Evolutionary conservation across 2,329 filamentous ascomycete species (phyloP).

Genomic region (Phialophora verrucosa): DNA sequence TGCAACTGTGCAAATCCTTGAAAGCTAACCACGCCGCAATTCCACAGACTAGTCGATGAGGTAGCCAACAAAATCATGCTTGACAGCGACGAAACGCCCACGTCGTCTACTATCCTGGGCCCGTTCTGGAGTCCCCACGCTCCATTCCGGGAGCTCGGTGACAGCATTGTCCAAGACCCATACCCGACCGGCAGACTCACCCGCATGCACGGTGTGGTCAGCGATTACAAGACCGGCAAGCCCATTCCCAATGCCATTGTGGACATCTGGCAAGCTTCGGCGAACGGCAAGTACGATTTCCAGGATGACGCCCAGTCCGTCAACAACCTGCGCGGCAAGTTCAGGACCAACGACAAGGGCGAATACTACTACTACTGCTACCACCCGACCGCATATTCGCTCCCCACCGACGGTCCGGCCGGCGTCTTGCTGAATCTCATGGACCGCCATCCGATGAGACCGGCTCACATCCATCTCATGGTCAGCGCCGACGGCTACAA

Average conservation of each 20-base stretch:
- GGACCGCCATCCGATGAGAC: slow-evolving; percentile 65
- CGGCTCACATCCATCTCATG: slow-evolving; percentile 67
- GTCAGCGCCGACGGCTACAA: slow-evolving; percentile 62
- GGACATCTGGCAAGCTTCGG: slow-evolving; percentile 78
- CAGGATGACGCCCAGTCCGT: slow-evolving; percentile 72
- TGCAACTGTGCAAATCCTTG: not conserved
- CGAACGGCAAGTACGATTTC: slow-evolving; percentile 78
- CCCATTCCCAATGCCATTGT: slow-evolving; percentile 72
- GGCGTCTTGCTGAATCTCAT: slow-evolving; percentile 59
- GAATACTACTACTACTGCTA: slow-evolving; percentile 77
- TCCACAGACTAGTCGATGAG: slow-evolving; percentile 70
- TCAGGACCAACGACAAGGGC: slow-evolving; percentile 71
- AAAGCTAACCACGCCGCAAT: slow-evolving; percentile 25
- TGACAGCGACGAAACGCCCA: slow-evolving; percentile 57
- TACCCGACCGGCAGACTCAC: slow-evolving; percentile 51
- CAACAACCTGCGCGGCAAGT: slow-evolving; percentile 79
- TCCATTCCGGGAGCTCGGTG: slow-evolving; percentile 71
- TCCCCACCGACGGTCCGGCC: slow-evolving; percentile 68
- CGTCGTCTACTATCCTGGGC: slow-evolving; percentile 68
- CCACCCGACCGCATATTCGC: slow-evolving; percentile 73
- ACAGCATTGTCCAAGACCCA: slow-evolving; percentile 68
- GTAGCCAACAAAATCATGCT: slow-evolving; percentile 73
- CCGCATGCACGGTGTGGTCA: slow-evolving; percentile 9
- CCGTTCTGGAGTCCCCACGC: slow-evolving; percentile 79
- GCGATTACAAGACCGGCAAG: slow-evolving; percentile 42